phyloP scores from a whole-genome alignment of 495 filamentous ascomycete genomes.

The Apiosordaria backusii region DNA sequence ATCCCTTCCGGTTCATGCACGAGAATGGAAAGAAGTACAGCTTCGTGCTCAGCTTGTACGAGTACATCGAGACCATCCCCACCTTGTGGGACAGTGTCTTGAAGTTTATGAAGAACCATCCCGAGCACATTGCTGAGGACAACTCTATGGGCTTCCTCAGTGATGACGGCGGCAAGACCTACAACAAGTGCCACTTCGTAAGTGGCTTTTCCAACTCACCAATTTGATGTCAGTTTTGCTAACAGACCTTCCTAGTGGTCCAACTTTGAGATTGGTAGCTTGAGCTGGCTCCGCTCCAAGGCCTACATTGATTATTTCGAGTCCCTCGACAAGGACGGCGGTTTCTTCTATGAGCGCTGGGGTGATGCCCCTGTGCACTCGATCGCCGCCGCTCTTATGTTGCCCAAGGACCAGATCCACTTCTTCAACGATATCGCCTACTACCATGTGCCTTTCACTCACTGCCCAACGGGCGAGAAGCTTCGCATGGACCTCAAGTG shows the following conservation, averaged over 20 bases:
- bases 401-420: slow-evolving; percentile 90
- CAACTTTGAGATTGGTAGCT: slow-evolving; percentile 84
- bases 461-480: slow-evolving; percentile 88
- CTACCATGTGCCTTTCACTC: slow-evolving; percentile 97
- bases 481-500: slow-evolving; percentile 77
- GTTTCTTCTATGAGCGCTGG: slow-evolving; percentile 94
- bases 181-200: slow-evolving; percentile 97
- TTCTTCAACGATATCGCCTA: slow-evolving; percentile 99
- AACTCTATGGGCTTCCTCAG: slow-evolving; percentile 92
- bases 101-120: slow-evolving; percentile 83
- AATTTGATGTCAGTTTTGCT: slow-evolving; percentile 14
- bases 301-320: slow-evolving; percentile 79
- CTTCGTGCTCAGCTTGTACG: slow-evolving; percentile 85
- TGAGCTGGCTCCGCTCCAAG: slow-evolving; percentile 78
- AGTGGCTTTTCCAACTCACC: slow-evolving; percentile 32
- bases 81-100: slow-evolving; percentile 92
- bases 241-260: slow-evolving; percentile 61
- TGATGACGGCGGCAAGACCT: slow-evolving; percentile 81
- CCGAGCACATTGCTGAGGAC: slow-evolving; percentile 76
- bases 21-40: slow-evolving; percentile 89
- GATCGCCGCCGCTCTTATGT: slow-evolving; percentile 81
- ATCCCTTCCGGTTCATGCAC: slow-evolving; percentile 83
- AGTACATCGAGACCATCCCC: slow-evolving; percentile 93
- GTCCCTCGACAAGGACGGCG: slow-evolving; percentile 73
- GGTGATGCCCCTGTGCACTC: slow-evolving; percentile 90